A percentile compares a stretch with the other conserved stretches of the same genome.
phyloP scores from a whole-genome alignment of 345 rosid genomes.

The Lepidium didymum region DNA sequence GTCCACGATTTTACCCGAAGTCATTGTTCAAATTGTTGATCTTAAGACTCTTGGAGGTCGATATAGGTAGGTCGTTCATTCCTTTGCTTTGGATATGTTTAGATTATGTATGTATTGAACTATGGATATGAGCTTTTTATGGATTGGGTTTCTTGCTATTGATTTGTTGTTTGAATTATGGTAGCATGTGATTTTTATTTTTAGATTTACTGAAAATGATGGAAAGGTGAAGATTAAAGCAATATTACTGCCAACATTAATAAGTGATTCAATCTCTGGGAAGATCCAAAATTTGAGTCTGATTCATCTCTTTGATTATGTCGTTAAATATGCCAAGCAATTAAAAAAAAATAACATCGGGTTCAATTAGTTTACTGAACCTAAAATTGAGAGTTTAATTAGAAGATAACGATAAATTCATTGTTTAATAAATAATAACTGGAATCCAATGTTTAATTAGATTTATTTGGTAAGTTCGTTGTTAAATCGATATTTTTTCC shows the following conservation, averaged over 20 bases:
- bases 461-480: no score
- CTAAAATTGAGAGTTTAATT: no score
- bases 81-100: not conserved
- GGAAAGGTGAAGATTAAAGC: slow-evolving; percentile 67
- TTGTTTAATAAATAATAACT: no score
- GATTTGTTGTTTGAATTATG: no score
- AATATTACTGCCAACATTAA: slow-evolving; percentile 49
- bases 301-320: slow-evolving; percentile 57
- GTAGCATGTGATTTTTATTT: not conserved
- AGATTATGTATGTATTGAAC: not conserved
- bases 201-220: slow-evolving; percentile 73
- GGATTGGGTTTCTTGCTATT: not conserved
- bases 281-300: slow-evolving; percentile 71
- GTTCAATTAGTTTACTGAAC: no score
- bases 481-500: no score
- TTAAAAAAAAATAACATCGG: slow-evolving; percentile 28
- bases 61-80: slow-evolving; percentile 42
- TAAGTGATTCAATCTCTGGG: slow-evolving; percentile 55
- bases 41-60: slow-evolving; percentile 79
- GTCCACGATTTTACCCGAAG: slow-evolving; percentile 36
- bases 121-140: not conserved
- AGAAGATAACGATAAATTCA: no score
- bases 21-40: slow-evolving; percentile 70
- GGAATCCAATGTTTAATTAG: no score
- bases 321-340: slow-evolving; percentile 83